Conservation (phyloP, 129 eudicot genomes). For the Oenanthe sinensis region DNA sequence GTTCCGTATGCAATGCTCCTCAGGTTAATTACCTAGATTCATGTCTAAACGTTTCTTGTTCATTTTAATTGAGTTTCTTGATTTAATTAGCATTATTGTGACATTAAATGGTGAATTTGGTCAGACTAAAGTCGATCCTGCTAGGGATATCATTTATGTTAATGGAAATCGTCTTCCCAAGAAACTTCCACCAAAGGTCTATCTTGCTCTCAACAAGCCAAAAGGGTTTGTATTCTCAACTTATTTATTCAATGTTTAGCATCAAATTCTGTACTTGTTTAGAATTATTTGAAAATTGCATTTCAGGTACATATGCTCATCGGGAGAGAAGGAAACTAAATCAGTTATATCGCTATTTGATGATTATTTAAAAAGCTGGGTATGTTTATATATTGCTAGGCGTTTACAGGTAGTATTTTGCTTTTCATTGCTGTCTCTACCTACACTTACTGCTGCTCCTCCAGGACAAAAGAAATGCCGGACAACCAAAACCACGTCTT, state of each 20-base stretch:
- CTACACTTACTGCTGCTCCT: slow-evolving; percentile 7
- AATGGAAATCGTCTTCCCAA: slow-evolving; percentile 87
- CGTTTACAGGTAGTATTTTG: neutral
- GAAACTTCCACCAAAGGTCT: slow-evolving; percentile 87
- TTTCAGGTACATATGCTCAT: slow-evolving; percentile 85
- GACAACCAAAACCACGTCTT: slow-evolving; percentile 74
- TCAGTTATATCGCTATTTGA: slow-evolving; percentile 58
- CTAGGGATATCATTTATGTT: slow-evolving; percentile 77
- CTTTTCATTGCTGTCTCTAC: neutral
- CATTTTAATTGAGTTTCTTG: neutral
- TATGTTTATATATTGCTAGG: slow-evolving; percentile 21
- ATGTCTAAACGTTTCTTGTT: neutral
- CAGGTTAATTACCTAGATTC: slow-evolving; percentile 38
- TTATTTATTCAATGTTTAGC: neutral
- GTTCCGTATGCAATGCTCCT: slow-evolving; percentile 84
- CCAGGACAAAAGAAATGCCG: slow-evolving; percentile 65
- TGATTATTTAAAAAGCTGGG: slow-evolving; percentile 85
- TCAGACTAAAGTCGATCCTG: slow-evolving; percentile 96
- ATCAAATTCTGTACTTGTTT: slow-evolving; percentile 5
- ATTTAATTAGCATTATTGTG: neutral
- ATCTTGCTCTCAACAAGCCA: slow-evolving; percentile 97
- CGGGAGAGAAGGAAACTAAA: slow-evolving; percentile 77
- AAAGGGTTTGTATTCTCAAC: slow-evolving; percentile 60
- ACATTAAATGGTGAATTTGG: slow-evolving; percentile 13
- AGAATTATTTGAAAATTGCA: slow-evolving; percentile 4